phyloP scores from a whole-genome alignment of 139 green algal species.

The Microglena sp. region DNA sequence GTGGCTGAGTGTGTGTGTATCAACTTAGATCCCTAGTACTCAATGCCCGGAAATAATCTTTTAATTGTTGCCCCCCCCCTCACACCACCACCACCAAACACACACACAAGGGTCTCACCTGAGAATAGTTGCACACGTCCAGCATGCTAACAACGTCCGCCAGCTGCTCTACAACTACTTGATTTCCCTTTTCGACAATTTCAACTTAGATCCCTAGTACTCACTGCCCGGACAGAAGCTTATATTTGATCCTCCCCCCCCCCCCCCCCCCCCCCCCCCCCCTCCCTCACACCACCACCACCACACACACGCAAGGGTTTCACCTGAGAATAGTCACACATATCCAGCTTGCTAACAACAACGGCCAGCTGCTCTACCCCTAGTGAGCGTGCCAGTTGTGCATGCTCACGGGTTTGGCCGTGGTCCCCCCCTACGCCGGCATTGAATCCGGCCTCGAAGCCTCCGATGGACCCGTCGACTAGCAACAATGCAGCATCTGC shows the following conservation, averaged over 20 bases:
- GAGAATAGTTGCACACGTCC: constrained; percentile 59
- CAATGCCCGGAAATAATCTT: neutral
- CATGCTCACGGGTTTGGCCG: constrained; percentile 93
- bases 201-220: too few species aligned
- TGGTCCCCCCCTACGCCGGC: constrained; percentile 12
- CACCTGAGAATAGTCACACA: constrained; percentile 51
- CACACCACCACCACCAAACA: too few species aligned
- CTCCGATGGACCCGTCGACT: constrained; percentile 81
- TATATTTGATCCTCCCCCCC: too few species aligned
- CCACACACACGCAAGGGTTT: neutral
- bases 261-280: too few species aligned
- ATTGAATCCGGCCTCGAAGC: constrained; percentile 78
- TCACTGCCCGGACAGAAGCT: neutral
- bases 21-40: neutral
- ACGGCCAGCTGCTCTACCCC: constrained; percentile 88
- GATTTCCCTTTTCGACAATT: neutral
- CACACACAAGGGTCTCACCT: constrained; percentile 22
- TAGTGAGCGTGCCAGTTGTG: constrained; percentile 76
- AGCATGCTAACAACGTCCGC: constrained; percentile 86
- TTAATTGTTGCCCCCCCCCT: too few species aligned
- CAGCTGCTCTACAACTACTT: constrained; percentile 81
- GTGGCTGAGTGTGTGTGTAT: too few species aligned
- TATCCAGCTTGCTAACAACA: constrained; percentile 84
- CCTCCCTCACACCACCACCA: too few species aligned
- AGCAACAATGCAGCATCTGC: constrained; percentile 91